Evolutionary conservation across 768 basidiomycete species (phyloP).

Genomic region (Panaeolus papilionaceus): DNA sequence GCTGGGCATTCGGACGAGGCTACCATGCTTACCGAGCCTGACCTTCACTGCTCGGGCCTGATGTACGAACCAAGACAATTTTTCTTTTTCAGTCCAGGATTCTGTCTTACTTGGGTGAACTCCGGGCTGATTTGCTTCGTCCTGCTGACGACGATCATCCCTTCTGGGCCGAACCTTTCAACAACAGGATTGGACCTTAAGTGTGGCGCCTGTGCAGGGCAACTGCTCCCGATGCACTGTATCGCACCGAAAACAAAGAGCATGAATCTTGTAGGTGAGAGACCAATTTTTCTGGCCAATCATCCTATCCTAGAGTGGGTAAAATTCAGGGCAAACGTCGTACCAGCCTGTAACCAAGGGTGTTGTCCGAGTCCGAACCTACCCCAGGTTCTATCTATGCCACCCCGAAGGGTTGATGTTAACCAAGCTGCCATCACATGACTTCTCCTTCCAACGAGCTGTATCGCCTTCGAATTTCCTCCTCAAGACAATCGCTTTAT

Average conservation of each 20-base stretch:
- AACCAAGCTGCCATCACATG: not conserved
- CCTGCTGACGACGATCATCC: not conserved
- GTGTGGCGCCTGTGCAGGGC: not conserved
- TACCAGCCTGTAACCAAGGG: not conserved
- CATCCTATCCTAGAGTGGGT: not conserved
- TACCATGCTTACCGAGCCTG: not conserved
- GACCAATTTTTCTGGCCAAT: not conserved
- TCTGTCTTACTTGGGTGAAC: not conserved
- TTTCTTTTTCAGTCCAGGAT: not conserved
- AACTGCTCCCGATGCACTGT: not conserved
- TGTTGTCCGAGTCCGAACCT: not conserved
- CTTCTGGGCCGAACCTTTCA: no score
- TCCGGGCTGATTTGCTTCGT: not conserved
- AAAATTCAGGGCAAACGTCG: not conserved
- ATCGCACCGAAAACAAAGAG: not conserved
- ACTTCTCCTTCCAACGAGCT: not conserved
- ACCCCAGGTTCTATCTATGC: not conserved
- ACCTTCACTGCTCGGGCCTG: not conserved
- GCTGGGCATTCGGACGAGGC: not conserved
- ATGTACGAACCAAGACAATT: not conserved
- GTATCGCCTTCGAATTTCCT: slow-evolving; percentile 62
- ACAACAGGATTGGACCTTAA: not conserved
- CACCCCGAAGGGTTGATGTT: not conserved
- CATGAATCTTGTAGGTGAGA: not conserved
- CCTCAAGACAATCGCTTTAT: no score